Evolutionary conservation across 2,329 filamentous ascomycete genomes (phyloP).

Genomic region (Penicillium occitanis): DNA sequence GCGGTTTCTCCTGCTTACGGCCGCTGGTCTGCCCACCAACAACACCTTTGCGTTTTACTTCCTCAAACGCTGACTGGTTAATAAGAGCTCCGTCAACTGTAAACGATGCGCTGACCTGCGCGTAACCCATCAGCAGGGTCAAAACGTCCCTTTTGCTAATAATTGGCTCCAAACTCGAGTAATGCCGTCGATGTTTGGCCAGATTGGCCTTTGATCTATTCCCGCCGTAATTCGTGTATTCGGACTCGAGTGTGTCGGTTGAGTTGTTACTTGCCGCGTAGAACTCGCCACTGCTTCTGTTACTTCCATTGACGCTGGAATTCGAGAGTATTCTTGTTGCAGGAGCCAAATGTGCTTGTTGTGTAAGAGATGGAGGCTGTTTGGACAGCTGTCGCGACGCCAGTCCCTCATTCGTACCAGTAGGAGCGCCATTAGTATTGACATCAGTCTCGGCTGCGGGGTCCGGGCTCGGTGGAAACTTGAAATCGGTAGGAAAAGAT

Average conservation of each 20-base stretch:
- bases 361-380: slow-evolving; percentile 29
- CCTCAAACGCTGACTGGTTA: slow-evolving; percentile 86
- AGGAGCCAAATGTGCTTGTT: slow-evolving; percentile 38
- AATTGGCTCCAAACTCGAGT: slow-evolving; percentile 43
- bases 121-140: slow-evolving; percentile 95
- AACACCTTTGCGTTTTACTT: slow-evolving; percentile 91
- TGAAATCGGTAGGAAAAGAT: slow-evolving; percentile 51
- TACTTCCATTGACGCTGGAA: slow-evolving; percentile 73
- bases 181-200: slow-evolving; percentile 42
- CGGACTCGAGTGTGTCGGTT: slow-evolving; percentile 86
- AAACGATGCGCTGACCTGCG: slow-evolving; percentile 89
- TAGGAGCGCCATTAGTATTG: slow-evolving; percentile 31
- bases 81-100: slow-evolving; percentile 87
- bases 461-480: slow-evolving; percentile 53
- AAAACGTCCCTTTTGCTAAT: slow-evolving; percentile 49
- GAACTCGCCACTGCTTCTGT: slow-evolving; percentile 89
- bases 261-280: slow-evolving; percentile 95
- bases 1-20: slow-evolving; percentile 42
- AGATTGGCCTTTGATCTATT: slow-evolving; percentile 55
- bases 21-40: slow-evolving; percentile 74
- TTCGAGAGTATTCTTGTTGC: slow-evolving; percentile 70
- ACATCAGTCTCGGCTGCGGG: slow-evolving; percentile 32
- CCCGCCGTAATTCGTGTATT: slow-evolving; percentile 62
- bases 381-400: slow-evolving; percentile 24
- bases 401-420: slow-evolving; percentile 29